A percentile compares a stretch with the other conserved stretches of the same genome.
Evolutionary conservation across 164 flowering plant genomes (phyloP).

Genomic region (Umbilicus rupestris): DNA sequence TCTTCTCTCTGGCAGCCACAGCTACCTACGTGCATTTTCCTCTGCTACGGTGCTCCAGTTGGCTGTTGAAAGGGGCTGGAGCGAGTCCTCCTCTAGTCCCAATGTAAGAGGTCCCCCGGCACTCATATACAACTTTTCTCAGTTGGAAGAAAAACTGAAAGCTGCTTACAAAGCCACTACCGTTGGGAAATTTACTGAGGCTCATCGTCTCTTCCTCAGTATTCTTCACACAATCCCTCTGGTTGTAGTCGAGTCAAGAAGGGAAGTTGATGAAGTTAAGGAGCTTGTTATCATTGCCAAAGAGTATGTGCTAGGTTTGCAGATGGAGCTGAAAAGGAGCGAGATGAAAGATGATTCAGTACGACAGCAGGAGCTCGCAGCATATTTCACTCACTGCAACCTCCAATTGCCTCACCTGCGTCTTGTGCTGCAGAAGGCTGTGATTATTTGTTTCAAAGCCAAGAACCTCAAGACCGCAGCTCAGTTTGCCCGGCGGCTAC

Average conservation of each 20-base stretch:
- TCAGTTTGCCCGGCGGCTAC: slow-evolving; percentile 50
- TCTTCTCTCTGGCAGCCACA: slow-evolving; percentile 56
- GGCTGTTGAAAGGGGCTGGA: slow-evolving; percentile 61
- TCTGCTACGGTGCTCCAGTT: slow-evolving; percentile 41
- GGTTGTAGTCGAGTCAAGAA: slow-evolving; percentile 53
- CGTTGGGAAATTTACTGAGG: slow-evolving; percentile 43
- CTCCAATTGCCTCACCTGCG: slow-evolving; percentile 30
- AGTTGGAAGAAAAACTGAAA: slow-evolving; percentile 75
- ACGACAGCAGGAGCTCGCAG: slow-evolving; percentile 14
- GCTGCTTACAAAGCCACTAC: slow-evolving; percentile 59
- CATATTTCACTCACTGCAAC: slow-evolving; percentile 22
- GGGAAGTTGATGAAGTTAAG: slow-evolving; percentile 72
- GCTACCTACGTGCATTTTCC: slow-evolving; percentile 48
- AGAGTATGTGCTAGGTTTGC: slow-evolving; percentile 41
- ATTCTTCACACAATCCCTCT: slow-evolving; percentile 45
- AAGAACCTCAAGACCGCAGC: slow-evolving; percentile 47
- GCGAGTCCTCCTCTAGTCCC: slow-evolving; percentile 44
- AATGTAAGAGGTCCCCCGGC: slow-evolving; percentile 69
- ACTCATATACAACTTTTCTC: slow-evolving; percentile 51
- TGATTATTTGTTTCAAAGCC: slow-evolving; percentile 47
- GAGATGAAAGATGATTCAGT: slow-evolving; percentile 32
- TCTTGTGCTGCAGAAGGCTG: slow-evolving; percentile 25
- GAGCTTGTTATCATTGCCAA: slow-evolving; percentile 48
- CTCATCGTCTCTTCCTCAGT: slow-evolving; percentile 38
- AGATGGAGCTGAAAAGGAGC: slow-evolving; percentile 45